These are phyloP conservation scores for Auricularia heimuer DNA, from an alignment of 768 basidiomycete species.

Conservation along the genomic window DNA sequence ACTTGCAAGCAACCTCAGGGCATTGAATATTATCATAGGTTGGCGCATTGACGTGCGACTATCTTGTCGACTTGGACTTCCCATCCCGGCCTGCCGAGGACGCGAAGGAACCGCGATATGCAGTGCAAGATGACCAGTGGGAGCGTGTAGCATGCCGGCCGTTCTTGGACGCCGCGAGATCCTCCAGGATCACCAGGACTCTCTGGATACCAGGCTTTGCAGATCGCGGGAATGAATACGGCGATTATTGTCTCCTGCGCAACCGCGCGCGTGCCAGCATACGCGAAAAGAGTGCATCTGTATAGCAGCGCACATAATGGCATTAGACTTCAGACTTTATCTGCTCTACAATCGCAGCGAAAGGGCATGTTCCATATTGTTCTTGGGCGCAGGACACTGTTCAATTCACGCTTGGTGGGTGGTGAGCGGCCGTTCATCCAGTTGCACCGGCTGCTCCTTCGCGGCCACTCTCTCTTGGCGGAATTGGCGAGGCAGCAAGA, in stretches of 20 bases:
- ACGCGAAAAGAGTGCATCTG: no score
- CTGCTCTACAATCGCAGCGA: no score
- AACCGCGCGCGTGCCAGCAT: background rate
- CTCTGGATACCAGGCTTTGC: constrained; percentile 73
- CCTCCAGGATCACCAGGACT: constrained; percentile 59
- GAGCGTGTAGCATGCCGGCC: constrained; percentile 69
- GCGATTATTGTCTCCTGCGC: constrained; percentile 81
- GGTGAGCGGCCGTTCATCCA: background rate
- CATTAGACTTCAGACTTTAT: no score
- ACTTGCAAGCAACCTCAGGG: constrained; percentile 3
- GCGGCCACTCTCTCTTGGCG: background rate
- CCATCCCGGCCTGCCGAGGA: constrained; percentile 53
- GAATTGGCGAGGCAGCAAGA: constrained; percentile 3
- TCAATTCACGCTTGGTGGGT: no score
- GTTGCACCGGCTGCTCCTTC: background rate
- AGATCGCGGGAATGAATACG: constrained; percentile 53
- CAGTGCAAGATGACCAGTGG: constrained; percentile 56
- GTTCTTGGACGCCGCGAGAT: constrained; percentile 77
- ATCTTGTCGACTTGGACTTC: constrained; percentile 85
- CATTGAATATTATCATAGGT: constrained; percentile 36
- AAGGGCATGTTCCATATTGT: no score
- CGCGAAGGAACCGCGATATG: constrained; percentile 70
- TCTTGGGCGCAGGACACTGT: no score
- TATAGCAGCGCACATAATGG: no score
- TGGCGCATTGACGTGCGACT: constrained; percentile 65